Percentiles rank a stretch among this genome's conserved stretches.
Conservation (phyloP, 139 green algal species). For the Nannochloris sp. region DNA sequence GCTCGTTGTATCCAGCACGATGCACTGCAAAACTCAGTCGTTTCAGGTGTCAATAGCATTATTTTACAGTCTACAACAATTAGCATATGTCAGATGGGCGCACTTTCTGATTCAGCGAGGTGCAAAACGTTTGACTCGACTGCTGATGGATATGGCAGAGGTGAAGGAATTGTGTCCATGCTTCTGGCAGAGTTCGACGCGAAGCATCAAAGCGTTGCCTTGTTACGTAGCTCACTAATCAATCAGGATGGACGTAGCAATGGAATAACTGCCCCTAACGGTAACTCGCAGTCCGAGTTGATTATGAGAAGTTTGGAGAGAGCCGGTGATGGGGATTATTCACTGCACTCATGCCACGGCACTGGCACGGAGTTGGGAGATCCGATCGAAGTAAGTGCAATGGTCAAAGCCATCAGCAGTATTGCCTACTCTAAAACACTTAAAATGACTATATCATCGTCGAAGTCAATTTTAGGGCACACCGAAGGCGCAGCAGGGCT, state of each 20-base stretch:
- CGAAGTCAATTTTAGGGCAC: conserved; percentile 41
- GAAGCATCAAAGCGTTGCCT: not conserved
- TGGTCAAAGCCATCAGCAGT: conserved; percentile 7
- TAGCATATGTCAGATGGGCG: conserved; percentile 20
- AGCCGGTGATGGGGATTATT: not conserved
- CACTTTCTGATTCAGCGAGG: conserved; percentile 22
- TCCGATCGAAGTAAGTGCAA: conserved; percentile 71
- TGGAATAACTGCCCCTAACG: conserved; percentile 44
- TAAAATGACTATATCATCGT: conserved; percentile 10
- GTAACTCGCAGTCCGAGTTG: conserved; percentile 37
- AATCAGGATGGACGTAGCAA: conserved; percentile 49
- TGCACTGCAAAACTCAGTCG: too few species aligned
- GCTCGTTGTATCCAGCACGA: too few species aligned
- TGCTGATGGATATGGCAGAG: conserved; percentile 44
- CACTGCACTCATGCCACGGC: conserved; percentile 38
- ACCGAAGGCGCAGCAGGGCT: conserved; percentile 43
- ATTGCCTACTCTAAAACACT: too few species aligned
- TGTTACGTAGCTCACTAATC: conserved; percentile 23
- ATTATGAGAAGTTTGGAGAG: conserved; percentile 8
- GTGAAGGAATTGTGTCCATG: conserved; percentile 27
- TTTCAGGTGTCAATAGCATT: conserved; percentile 25
- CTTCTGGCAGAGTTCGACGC: conserved; percentile 4
- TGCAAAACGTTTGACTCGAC: conserved; percentile 43
- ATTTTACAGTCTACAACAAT: conserved; percentile 21
- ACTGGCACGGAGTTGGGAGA: conserved; percentile 82